A percentile compares a stretch with the other conserved stretches of the same genome.
phyloP scores from a whole-genome alignment of 192 early-diverging fungal genomes.

The Coemansia sp. region DNA sequence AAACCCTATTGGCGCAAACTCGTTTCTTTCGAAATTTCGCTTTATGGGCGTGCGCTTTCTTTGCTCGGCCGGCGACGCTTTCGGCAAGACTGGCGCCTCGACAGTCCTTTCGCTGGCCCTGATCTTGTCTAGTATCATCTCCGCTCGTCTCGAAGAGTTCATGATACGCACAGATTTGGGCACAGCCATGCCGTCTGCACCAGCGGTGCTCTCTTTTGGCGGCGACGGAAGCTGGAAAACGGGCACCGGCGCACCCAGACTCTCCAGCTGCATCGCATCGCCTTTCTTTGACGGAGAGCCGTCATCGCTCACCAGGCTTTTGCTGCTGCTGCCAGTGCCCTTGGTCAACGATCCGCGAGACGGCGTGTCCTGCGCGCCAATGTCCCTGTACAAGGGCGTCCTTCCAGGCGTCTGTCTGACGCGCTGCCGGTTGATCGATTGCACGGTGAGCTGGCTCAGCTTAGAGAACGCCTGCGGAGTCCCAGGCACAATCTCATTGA shows the following conservation, averaged over 20 bases:
- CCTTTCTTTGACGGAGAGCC: slow-evolving; percentile 43
- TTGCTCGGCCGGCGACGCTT: not conserved
- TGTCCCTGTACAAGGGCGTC: not conserved
- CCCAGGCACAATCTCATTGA: slow-evolving; percentile 24
- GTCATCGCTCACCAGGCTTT: slow-evolving; percentile 9
- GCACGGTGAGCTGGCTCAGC: slow-evolving; percentile 38
- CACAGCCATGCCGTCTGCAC: not conserved
- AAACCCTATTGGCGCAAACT: slow-evolving; percentile 25
- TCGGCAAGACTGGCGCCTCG: not conserved
- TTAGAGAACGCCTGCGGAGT: slow-evolving; percentile 38
- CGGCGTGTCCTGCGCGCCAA: not conserved
- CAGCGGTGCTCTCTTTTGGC: not conserved
- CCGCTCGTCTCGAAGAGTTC: slow-evolving; percentile 25
- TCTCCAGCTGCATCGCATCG: not conserved
- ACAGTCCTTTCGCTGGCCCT: slow-evolving; percentile 4
- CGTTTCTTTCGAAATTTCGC: slow-evolving; percentile 26
- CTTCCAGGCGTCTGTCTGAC: slow-evolving; percentile 40
- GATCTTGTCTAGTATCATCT: slow-evolving; percentile 31
- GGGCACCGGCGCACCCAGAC: not conserved
- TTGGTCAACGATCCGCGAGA: not conserved
- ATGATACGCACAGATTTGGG: slow-evolving; percentile 26
- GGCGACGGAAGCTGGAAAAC: not conserved
- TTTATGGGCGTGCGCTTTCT: slow-evolving; percentile 13
- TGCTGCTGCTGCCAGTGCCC: slow-evolving; percentile 4
- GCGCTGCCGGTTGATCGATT: slow-evolving; percentile 45